phyloP scores from a whole-genome alignment of 257 asterid genomes.

The Solanum sejunctum region DNA sequence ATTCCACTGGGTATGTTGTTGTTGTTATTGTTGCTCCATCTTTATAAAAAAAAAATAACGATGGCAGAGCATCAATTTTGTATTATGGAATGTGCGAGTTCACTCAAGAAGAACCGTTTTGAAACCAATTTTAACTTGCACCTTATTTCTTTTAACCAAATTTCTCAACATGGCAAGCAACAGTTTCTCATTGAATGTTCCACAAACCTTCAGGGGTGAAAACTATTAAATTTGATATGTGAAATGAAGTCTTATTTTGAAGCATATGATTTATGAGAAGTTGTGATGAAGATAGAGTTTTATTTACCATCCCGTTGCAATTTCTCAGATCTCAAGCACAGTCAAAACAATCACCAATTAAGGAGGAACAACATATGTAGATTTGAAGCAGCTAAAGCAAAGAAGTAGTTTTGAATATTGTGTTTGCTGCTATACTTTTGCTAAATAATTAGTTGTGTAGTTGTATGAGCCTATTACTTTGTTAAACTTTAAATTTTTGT shows the following conservation, averaged over 20 bases:
- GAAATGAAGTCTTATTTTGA: background rate
- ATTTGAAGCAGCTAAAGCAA: background rate
- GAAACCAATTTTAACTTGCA: background rate
- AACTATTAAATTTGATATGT: background rate
- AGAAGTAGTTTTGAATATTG: background rate
- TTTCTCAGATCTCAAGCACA: background rate
- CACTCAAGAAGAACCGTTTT: background rate
- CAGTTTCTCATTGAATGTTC: background rate
- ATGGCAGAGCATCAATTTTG: background rate
- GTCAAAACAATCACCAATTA: background rate
- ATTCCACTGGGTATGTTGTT: too few species aligned
- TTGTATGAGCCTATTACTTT: background rate
- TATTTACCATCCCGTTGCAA: background rate
- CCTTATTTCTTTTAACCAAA: background rate
- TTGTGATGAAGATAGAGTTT: background rate
- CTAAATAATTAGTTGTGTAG: background rate
- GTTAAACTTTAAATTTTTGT: background rate
- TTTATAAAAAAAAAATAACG: background rate
- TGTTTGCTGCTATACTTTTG: background rate
- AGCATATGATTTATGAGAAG: background rate
- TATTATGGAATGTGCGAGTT: background rate
- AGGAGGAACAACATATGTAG: background rate
- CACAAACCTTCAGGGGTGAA: background rate
- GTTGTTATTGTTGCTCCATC: background rate
- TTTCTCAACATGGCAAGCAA: background rate